Conservation (phyloP, 495 filamentous ascomycete species). For the Trichoderma reesei region DNA sequence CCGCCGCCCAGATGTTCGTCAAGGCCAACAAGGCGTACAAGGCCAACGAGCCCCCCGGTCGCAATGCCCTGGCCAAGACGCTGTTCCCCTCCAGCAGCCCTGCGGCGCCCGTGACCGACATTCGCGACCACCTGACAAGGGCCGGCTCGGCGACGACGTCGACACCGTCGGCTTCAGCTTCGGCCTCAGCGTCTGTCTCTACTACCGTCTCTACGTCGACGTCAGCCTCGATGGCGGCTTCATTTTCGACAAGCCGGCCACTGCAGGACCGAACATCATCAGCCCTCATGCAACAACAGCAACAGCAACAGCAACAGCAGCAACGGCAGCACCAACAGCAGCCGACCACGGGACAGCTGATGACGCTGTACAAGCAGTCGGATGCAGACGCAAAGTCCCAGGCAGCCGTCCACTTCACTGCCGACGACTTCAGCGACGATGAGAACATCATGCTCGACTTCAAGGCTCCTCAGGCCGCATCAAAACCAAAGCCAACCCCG, state of each 20-base stretch:
- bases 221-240: background rate
- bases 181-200: background rate
- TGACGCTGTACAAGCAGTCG: slow-evolving; percentile 29
- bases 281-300: slow-evolving; percentile 10
- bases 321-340: background rate
- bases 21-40: slow-evolving; percentile 25
- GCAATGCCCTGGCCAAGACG: slow-evolving; percentile 30
- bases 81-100: slow-evolving; percentile 43
- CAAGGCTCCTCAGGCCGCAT: slow-evolving; percentile 31
- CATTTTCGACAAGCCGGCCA: background rate
- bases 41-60: slow-evolving; percentile 16
- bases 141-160: background rate
- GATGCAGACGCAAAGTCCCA: slow-evolving; percentile 17
- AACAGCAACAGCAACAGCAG: background rate
- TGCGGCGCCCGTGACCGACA: slow-evolving; percentile 22
- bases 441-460: slow-evolving; percentile 54
- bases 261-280: slow-evolving; percentile 13
- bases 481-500: background rate
- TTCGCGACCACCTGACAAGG: slow-evolving; percentile 22
- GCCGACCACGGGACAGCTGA: slow-evolving; percentile 18
- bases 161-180: background rate
- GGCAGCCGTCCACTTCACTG: slow-evolving; percentile 39
- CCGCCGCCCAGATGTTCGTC: slow-evolving; percentile 29
- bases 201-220: background rate
- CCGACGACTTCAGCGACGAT: slow-evolving; percentile 64